Base-by-base conservation (phyloP, 176 grass and related monocot genomes). In the Miscanthus lutarioriparius region DNA sequence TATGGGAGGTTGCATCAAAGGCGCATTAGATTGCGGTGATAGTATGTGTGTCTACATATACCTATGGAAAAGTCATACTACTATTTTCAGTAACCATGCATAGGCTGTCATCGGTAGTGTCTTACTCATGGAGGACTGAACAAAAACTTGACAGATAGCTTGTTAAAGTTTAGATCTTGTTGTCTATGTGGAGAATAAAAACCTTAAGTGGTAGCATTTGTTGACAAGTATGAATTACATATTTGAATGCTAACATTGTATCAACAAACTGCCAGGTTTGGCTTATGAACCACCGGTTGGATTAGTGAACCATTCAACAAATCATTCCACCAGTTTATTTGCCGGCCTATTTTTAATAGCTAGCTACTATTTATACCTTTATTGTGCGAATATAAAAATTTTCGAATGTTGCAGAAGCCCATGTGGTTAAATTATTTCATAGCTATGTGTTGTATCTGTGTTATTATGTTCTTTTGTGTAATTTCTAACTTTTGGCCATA, bases 351-450 rank as follows among this genome's bases (percentile, higher is more conserved):
- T 75, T 20, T 58, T 32, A 11, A 10, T 49, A 26, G 44, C 36
- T 26, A 23, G 49, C 32, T 76, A 13, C 30, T 44, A 65, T 11
- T 72, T 72, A 32, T 15, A 77, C 27, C n/a, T 82, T 77, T 71
- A 71, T 14, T 77, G 53, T 67, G 5, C 25, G 9, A 14, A 59
- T 23, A 59, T 44, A 43, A 25, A 41, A 39, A 15, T 26, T 43
- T 51, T 0, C 0, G 68, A 82, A 76, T 70, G 41, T 12, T 80
- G 8, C 8, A 71, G 25, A 64, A 77, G 2, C 7, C 28, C 54
- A 67, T 79, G 70, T 81, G 63, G 76, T 79, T 77, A 68, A 49
- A 70, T 89, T 54, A 13, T 64, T 89, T 81, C 35, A 26, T 82
- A 37, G 80, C 22, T 69, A 61, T 59, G 22, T 59, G 10, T 4